Percentiles rank a stretch among this genome's conserved stretches.
Evolutionary conservation across 2,329 filamentous ascomycete species (phyloP).

Genomic region (Diaporthe sp.): DNA sequence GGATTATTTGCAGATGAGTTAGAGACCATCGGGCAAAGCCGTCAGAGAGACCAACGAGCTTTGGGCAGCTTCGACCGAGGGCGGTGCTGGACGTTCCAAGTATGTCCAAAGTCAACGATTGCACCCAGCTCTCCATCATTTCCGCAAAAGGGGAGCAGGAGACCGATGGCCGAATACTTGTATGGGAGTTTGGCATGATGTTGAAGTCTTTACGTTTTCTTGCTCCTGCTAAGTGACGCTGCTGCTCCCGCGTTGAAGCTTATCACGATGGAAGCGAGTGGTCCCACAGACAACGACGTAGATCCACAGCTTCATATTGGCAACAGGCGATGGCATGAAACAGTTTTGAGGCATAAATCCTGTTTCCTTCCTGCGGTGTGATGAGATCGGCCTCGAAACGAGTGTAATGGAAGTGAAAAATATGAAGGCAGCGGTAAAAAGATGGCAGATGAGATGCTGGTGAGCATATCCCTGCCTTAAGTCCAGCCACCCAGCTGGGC

Average conservation of each 20-base stretch:
- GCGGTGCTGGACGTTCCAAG: not conserved
- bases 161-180: not conserved
- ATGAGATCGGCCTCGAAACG: not conserved
- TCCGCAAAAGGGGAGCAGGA: not conserved
- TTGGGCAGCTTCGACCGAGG: not conserved
- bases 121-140: not conserved
- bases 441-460: not conserved
- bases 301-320: not conserved
- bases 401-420: not conserved
- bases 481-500: not conserved
- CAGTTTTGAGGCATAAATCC: not conserved
- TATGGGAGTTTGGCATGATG: not conserved
- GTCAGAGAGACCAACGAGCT: not conserved
- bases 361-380: not conserved
- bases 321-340: not conserved
- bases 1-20: not conserved
- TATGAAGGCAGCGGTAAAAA: not conserved
- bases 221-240: not conserved
- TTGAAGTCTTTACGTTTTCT: not conserved
- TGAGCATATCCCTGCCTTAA: too few relatives aligned
- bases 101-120: not conserved
- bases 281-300: not conserved
- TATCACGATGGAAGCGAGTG: not conserved
- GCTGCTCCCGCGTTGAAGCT: not conserved
- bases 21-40: not conserved